These are phyloP conservation scores for Cucurbita pepo DNA, from an alignment of 306 rosid species.

Conservation along the genomic window DNA sequence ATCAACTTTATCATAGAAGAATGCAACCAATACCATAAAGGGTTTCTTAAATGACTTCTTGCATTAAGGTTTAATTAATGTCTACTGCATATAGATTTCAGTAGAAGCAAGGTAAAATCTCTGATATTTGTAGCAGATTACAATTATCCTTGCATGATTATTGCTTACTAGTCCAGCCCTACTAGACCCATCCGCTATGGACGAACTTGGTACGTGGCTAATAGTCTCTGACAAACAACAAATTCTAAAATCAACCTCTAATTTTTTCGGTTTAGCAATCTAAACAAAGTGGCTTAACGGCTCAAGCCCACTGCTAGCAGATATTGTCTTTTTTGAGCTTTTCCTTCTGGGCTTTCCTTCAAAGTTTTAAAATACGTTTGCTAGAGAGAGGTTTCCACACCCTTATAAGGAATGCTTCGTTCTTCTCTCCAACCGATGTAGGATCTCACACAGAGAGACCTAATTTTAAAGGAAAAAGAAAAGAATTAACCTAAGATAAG, in stretches of 20 bases:
- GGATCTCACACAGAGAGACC: neutral
- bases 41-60: neutral
- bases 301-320: too few species aligned
- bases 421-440: too few species aligned
- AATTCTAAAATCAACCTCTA: neutral
- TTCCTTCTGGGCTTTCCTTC: too few species aligned
- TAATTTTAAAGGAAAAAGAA: constrained; percentile 4
- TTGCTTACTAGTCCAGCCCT: neutral
- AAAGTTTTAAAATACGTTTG: too few species aligned
- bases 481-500: constrained; percentile 48
- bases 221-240: neutral
- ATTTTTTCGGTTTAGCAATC: neutral
- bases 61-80: neutral
- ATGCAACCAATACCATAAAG: neutral
- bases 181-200: neutral
- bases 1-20: neutral
- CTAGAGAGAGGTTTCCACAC: too few species aligned
- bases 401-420: too few species aligned
- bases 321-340: too few species aligned
- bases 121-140: neutral
- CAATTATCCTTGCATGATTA: neutral
- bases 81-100: neutral
- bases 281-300: neutral
- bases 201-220: neutral
- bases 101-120: neutral